These are phyloP conservation scores for Backusella westeae DNA, from an alignment of 192 early-diverging fungal species.

Conservation along the genomic window DNA sequence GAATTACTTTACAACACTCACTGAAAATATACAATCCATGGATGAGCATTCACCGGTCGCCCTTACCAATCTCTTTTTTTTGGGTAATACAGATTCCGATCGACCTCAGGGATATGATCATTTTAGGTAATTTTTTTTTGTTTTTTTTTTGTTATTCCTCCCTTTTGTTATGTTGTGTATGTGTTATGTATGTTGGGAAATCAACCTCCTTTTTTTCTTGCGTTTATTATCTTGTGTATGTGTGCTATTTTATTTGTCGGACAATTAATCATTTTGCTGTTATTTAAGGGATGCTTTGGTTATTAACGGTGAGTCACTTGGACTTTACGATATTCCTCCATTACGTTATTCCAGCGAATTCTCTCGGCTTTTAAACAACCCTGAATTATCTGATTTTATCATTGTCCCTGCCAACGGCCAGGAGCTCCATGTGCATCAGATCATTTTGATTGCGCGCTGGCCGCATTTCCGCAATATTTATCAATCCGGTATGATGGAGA, in stretches of 20 bases:
- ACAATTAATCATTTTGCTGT: neutral
- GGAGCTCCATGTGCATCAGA: constrained; percentile 55
- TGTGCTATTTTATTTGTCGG: neutral
- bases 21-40: constrained; percentile 25
- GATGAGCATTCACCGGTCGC: constrained; percentile 35
- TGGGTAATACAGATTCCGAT: constrained; percentile 52
- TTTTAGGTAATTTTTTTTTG: constrained; percentile 31
- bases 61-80: constrained; percentile 44
- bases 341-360: constrained; percentile 40
- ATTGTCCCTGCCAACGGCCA: constrained; percentile 42
- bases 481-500: constrained; percentile 60
- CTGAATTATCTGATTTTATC: constrained; percentile 57
- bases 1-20: constrained; percentile 56
- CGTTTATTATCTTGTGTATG: neutral
- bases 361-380: constrained; percentile 45
- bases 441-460: constrained; percentile 60
- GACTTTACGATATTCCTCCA: constrained; percentile 53
- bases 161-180: neutral
- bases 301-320: constrained; percentile 53
- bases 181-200: neutral
- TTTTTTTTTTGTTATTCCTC: neutral
- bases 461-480: constrained; percentile 55
- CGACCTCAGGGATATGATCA: constrained; percentile 57
- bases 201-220: constrained; percentile 11
- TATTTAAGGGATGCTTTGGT: constrained; percentile 40